Percentiles rank a stretch among this genome's conserved stretches.
Conservation (phyloP, 2,329 filamentous ascomycete genomes). For the Aaosphaeria arxii region DNA sequence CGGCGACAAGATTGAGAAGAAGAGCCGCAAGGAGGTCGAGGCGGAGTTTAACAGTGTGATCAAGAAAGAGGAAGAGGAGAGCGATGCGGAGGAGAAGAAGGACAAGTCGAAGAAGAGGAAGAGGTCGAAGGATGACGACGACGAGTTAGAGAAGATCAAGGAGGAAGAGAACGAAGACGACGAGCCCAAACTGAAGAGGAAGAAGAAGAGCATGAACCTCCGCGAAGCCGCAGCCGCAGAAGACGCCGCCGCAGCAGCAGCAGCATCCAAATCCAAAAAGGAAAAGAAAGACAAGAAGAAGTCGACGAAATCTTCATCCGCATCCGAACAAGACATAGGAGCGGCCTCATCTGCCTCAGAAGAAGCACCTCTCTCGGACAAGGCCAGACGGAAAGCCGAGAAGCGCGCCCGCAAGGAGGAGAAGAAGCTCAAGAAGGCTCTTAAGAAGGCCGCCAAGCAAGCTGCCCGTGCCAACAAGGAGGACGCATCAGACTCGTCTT, state of each 20-base stretch:
- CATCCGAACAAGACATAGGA: conserved; percentile 6
- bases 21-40: conserved; percentile 43
- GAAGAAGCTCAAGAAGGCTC: conserved; percentile 49
- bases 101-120: conserved; percentile 33
- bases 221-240: conserved; percentile 25
- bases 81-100: conserved; percentile 34
- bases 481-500: conserved; percentile 7
- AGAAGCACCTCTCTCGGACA: conserved; percentile 44
- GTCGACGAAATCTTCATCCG: conserved; percentile 8
- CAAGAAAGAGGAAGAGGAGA: conserved; percentile 41
- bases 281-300: conserved; percentile 18
- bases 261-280: conserved; percentile 11
- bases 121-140: conserved; percentile 25
- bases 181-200: conserved; percentile 32
- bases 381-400: conserved; percentile 37
- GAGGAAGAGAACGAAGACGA: conserved; percentile 30
- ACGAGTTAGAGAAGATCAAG: conserved; percentile 14
- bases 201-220: conserved; percentile 36
- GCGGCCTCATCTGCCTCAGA: conserved; percentile 14
- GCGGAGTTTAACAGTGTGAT: conserved; percentile 34
- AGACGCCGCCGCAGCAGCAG: conserved; percentile 6
- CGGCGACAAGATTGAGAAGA: conserved; percentile 53
- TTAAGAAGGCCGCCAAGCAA: conserved; percentile 44
- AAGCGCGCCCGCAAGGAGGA: conserved; percentile 46
- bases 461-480: conserved; percentile 23